These are phyloP conservation scores for Beta corolliflora DNA, from an alignment of 179 eudicot genomes.

Conservation along the genomic window DNA sequence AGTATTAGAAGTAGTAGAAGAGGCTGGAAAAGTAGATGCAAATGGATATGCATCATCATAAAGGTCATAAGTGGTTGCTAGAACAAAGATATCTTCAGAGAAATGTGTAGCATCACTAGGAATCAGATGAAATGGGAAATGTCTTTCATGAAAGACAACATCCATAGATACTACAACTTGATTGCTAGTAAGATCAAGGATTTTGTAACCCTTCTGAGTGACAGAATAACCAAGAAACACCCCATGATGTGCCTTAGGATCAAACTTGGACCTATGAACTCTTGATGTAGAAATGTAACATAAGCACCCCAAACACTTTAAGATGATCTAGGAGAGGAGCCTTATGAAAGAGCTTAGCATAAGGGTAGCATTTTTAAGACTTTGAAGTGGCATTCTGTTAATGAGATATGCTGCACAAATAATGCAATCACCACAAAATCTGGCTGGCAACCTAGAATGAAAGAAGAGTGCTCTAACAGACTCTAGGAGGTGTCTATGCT, in stretches of 20 bases:
- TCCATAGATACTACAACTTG: neutral
- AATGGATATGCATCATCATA: too few species aligned
- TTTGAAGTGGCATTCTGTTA: neutral
- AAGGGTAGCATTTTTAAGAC: neutral
- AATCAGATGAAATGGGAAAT: neutral
- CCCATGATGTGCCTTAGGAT: neutral
- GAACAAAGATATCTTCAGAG: too few species aligned
- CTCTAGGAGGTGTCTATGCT: constrained; percentile 1
- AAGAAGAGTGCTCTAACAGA: neutral
- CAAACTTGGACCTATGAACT: neutral
- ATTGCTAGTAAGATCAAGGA: neutral
- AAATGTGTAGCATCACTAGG: neutral
- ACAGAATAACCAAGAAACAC: neutral
- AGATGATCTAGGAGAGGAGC: neutral
- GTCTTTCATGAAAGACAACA: neutral
- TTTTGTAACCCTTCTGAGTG: neutral
- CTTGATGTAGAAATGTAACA: neutral
- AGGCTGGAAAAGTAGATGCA: too few species aligned
- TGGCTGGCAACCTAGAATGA: neutral
- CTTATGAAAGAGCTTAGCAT: too few species aligned
- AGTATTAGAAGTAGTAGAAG: too few species aligned
- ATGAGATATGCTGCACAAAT: neutral
- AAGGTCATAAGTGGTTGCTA: neutral
- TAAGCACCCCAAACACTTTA: neutral
- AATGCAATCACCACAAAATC: neutral